Conservation (phyloP, 371 early-diverging fungal species). For the Syncephalastrum contaminatum region DNA sequence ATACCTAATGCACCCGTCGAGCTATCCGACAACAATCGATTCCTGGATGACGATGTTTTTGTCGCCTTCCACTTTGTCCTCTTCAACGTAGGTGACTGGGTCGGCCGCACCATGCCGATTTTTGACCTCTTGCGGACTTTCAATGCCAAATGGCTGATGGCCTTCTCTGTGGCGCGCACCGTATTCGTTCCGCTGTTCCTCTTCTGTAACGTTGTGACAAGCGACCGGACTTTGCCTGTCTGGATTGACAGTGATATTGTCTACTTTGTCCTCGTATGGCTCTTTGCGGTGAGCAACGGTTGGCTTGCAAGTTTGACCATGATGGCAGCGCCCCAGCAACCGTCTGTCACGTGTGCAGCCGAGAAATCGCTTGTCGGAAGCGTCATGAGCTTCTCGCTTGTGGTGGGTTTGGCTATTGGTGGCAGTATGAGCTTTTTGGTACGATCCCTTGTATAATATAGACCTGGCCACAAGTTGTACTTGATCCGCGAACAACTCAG, state of each 20-base stretch:
- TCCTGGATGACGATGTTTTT: constrained; percentile 62
- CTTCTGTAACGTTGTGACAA: constrained; percentile 61
- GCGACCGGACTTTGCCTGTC: constrained; percentile 44
- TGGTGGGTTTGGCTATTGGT: constrained; percentile 70
- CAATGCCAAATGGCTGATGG: constrained; percentile 41
- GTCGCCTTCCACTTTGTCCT: constrained; percentile 74
- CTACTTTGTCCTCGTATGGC: constrained; percentile 58
- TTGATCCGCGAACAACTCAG: neutral
- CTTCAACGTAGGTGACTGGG: constrained; percentile 77
- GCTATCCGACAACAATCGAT: constrained; percentile 15
- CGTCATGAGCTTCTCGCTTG: constrained; percentile 70
- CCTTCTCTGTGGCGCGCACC: constrained; percentile 49
- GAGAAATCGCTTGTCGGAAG: constrained; percentile 64
- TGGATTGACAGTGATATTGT: constrained; percentile 60
- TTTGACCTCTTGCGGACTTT: constrained; percentile 30
- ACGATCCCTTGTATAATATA: constrained; percentile 41
- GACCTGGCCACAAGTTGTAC: too few relatives aligned
- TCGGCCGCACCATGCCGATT: constrained; percentile 61
- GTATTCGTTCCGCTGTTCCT: constrained; percentile 72
- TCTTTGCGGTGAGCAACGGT: constrained; percentile 72
- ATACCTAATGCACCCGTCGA: constrained; percentile 9
- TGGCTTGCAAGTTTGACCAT: constrained; percentile 70
- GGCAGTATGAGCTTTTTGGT: constrained; percentile 58
- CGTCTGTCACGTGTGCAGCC: constrained; percentile 36
- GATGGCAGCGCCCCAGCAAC: constrained; percentile 70